A percentile compares a stretch with the other conserved stretches of the same genome.
These are phyloP conservation scores for Kockovaella imperatae DNA, from an alignment of 768 basidiomycete species.

Conservation along the genomic window DNA sequence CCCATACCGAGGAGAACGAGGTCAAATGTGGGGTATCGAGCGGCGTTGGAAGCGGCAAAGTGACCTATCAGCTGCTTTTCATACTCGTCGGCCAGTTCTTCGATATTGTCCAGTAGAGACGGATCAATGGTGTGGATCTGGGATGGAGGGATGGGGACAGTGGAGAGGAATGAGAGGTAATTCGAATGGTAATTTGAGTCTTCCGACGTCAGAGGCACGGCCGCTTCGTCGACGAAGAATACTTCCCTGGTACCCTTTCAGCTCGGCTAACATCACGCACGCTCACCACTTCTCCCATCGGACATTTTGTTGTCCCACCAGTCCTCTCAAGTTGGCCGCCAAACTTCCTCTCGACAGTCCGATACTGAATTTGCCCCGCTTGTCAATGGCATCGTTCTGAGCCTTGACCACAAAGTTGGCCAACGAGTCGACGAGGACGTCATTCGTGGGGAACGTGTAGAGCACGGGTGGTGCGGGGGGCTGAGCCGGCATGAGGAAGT, in stretches of 20 bases:
- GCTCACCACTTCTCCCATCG: slow-evolving; percentile 92
- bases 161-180: slow-evolving; percentile 64
- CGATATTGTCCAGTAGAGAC: slow-evolving; percentile 51
- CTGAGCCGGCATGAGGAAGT: slow-evolving; percentile 43
- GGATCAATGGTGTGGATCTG: slow-evolving; percentile 82
- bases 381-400: slow-evolving; percentile 81
- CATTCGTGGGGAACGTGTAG: slow-evolving; percentile 57
- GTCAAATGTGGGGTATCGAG: slow-evolving; percentile 95
- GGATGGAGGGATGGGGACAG: slow-evolving; percentile 65
- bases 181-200: slow-evolving; percentile 89
- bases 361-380: slow-evolving; percentile 82
- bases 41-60: slow-evolving; percentile 87
- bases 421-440: slow-evolving; percentile 59
- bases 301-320: slow-evolving; percentile 59
- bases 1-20: slow-evolving; percentile 94
- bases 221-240: slow-evolving; percentile 94
- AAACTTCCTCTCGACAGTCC: slow-evolving; percentile 90
- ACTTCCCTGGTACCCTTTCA: slow-evolving; percentile 66
- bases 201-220: slow-evolving; percentile 79
- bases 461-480: slow-evolving; percentile 60
- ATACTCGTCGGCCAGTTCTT: slow-evolving; percentile 49
- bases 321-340: slow-evolving; percentile 63
- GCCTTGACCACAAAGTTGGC: slow-evolving; percentile 76
- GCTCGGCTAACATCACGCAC: neutral
- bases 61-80: slow-evolving; percentile 66